These are phyloP conservation scores for Beauveria bassiana DNA, from an alignment of 2,329 filamentous ascomycete genomes.

Conservation along the genomic window DNA sequence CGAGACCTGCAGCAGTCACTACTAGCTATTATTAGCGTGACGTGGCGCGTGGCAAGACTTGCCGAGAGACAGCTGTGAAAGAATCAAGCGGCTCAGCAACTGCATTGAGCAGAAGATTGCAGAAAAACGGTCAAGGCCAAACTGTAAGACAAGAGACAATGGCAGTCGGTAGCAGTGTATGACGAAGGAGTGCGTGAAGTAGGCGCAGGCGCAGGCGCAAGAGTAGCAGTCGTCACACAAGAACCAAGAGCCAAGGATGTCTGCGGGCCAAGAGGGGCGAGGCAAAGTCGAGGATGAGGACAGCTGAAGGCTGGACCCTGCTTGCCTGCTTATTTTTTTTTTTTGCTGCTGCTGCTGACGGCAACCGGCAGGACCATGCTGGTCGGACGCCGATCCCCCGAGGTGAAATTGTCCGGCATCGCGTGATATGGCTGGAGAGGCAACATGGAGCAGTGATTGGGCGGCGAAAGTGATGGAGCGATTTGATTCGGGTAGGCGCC, in stretches of 20 bases:
- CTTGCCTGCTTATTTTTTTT: neutral
- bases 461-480: neutral
- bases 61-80: neutral
- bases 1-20: too few relatives aligned
- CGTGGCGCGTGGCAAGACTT: neutral
- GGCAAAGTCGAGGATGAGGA: neutral
- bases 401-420: neutral
- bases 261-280: too few relatives aligned
- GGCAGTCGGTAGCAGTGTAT: neutral
- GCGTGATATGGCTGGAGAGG: neutral
- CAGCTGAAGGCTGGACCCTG: neutral
- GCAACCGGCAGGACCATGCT: neutral
- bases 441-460: neutral
- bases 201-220: neutral
- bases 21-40: neutral
- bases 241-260: neutral
- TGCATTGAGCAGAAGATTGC: neutral
- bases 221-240: neutral
- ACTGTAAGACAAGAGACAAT: neutral
- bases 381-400: constrained; percentile 6
- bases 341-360: neutral
- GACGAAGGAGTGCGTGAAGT: neutral
- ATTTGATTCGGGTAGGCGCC: neutral
- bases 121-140: neutral
- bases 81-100: neutral